phyloP scores from a whole-genome alignment of 495 filamentous ascomycete genomes.

The Penicillium paradoxum region DNA sequence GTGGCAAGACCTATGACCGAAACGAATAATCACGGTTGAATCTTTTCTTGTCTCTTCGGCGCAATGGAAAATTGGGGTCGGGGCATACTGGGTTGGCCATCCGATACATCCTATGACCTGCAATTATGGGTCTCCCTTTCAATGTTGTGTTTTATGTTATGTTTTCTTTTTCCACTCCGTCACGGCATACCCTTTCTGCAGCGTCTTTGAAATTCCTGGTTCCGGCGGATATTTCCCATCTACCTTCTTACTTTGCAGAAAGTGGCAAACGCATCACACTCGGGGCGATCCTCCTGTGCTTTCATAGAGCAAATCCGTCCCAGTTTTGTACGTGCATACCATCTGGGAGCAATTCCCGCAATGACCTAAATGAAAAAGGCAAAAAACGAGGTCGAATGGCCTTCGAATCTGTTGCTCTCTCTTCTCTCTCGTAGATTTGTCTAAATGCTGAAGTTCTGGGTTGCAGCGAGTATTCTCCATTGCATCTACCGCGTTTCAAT shows the following conservation, averaged over 20 bases:
- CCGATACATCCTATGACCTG: slow-evolving; percentile 11
- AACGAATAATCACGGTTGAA: slow-evolving; percentile 27
- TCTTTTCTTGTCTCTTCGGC: slow-evolving; percentile 29
- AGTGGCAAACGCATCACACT: slow-evolving; percentile 3
- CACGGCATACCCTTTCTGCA: slow-evolving; percentile 24
- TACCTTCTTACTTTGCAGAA: slow-evolving; percentile 8
- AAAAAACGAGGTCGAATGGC: slow-evolving; percentile 24
- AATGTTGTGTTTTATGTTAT: slow-evolving; percentile 6
- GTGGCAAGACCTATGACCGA: slow-evolving; percentile 20
- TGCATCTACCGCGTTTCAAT: not conserved
- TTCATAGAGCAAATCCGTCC: slow-evolving; percentile 3
- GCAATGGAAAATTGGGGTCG: slow-evolving; percentile 23
- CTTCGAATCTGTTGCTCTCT: slow-evolving; percentile 1
- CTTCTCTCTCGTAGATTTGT: not conserved
- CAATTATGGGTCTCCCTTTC: slow-evolving; percentile 17
- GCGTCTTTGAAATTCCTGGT: slow-evolving; percentile 20
- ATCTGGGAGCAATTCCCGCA: slow-evolving; percentile 11
- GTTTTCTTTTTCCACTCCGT: slow-evolving; percentile 8
- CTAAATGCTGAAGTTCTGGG: not conserved
- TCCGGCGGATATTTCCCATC: slow-evolving; percentile 14
- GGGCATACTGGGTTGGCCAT: slow-evolving; percentile 28
- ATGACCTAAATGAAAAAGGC: slow-evolving; percentile 17
- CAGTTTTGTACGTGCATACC: slow-evolving; percentile 11
- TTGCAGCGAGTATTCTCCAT: not conserved
- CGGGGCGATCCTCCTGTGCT: not conserved